Evolutionary conservation across 805 yeast species (phyloP).

Genomic region (Metschnikowia aberdeeniae): DNA sequence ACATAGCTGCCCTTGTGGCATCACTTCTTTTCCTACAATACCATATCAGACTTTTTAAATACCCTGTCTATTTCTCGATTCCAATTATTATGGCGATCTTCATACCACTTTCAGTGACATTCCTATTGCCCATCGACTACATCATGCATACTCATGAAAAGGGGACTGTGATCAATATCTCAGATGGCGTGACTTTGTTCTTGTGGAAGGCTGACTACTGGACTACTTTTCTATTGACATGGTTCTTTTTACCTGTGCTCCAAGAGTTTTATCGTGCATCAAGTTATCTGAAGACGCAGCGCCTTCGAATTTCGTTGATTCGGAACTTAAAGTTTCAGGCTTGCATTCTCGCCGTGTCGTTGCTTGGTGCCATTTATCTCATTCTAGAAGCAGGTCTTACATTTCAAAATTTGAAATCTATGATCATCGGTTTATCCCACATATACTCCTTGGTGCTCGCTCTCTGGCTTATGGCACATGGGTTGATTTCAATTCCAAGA

Average conservation of each 20-base stretch:
- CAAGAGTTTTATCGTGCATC: conserved; percentile 76
- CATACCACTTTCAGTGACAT: conserved; percentile 71
- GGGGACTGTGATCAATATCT: conserved; percentile 34
- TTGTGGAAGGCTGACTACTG: conserved; percentile 78
- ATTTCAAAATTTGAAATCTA: conserved; percentile 53
- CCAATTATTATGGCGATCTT: conserved; percentile 58
- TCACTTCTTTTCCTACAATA: conserved; percentile 32
- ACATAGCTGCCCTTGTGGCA: conserved; percentile 23
- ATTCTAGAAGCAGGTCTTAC: conserved; percentile 50
- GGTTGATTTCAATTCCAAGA: conserved; percentile 65
- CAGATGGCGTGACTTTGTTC: conserved; percentile 29
- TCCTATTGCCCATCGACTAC: conserved; percentile 71
- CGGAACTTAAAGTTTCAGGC: conserved; percentile 59
- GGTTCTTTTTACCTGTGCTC: conserved; percentile 68
- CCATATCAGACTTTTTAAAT: conserved; percentile 33
- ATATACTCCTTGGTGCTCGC: conserved; percentile 71
- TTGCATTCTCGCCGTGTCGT: conserved; percentile 48
- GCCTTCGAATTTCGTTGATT: conserved; percentile 54
- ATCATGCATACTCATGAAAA: conserved; percentile 46
- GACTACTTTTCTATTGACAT: conserved; percentile 74
- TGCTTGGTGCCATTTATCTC: conserved; percentile 57
- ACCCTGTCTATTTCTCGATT: conserved; percentile 39
- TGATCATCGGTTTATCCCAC: conserved; percentile 73
- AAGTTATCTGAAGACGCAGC: conserved; percentile 43
- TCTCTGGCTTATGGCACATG: conserved; percentile 83